phyloP scores from a whole-genome alignment of 176 grass and related monocot species.

The Carex kokanica region DNA sequence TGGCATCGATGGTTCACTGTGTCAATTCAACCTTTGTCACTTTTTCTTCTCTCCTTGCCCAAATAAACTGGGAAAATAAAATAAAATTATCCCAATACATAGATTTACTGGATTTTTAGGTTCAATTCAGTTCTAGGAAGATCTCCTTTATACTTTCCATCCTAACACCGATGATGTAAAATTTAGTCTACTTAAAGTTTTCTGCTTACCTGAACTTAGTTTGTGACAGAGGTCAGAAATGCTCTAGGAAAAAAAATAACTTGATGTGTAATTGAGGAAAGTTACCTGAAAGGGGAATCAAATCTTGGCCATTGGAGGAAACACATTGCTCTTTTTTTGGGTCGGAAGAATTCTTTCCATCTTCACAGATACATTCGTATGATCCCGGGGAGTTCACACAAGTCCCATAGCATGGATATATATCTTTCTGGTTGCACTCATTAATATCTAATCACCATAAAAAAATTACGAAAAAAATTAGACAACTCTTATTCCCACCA shows the following conservation, averaged over 20 bases:
- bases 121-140: not conserved
- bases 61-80: not conserved
- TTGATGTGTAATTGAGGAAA: slow-evolving; percentile 11
- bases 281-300: slow-evolving; percentile 25
- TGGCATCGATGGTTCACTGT: not conserved
- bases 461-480: not conserved
- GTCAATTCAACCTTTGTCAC: not conserved
- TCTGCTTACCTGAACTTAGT: not conserved
- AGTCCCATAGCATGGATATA: slow-evolving; percentile 24
- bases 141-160: not conserved
- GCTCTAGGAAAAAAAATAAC: slow-evolving; percentile 15
- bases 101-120: not conserved
- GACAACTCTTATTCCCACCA: not conserved
- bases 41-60: not conserved
- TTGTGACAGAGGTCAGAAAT: not conserved
- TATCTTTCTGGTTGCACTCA: not conserved
- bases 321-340: not conserved
- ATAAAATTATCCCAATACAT: not conserved
- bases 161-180: not conserved
- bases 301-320: not conserved
- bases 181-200: not conserved
- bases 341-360: slow-evolving; percentile 11
- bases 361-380: not conserved
- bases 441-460: slow-evolving; percentile 18
- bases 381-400: slow-evolving; percentile 7